Percentiles rank a stretch among this genome's conserved stretches.
These are phyloP conservation scores for Dillenia suffruticosa DNA, from an alignment of 164 flowering plant species.

Conservation along the genomic window DNA sequence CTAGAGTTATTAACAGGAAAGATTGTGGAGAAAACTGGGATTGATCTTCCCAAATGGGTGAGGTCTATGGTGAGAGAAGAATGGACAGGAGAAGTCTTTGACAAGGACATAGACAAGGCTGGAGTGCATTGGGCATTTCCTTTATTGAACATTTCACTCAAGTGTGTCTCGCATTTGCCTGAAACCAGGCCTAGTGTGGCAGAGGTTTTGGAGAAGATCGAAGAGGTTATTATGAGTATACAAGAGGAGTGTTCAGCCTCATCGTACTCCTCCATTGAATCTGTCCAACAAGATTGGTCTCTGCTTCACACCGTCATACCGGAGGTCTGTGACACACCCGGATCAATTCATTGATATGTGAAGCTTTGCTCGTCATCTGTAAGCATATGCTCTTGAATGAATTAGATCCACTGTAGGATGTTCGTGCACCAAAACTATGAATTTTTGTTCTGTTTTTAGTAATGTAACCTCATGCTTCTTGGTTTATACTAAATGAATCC, in stretches of 20 bases:
- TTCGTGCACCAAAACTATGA: too few species aligned
- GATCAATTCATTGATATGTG: slow-evolving; percentile 24
- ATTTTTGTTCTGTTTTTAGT: too few species aligned
- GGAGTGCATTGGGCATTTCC: slow-evolving; percentile 47
- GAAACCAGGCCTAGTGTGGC: slow-evolving; percentile 36
- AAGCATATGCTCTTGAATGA: too few species aligned
- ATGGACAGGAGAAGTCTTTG: slow-evolving; percentile 76
- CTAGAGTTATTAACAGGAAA: slow-evolving; percentile 55
- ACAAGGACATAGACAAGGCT: slow-evolving; percentile 36
- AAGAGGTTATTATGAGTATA: slow-evolving; percentile 28
- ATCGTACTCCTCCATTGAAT: slow-evolving; percentile 21
- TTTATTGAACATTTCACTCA: slow-evolving; percentile 40
- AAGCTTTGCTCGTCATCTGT: too few species aligned
- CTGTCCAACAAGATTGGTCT: slow-evolving; percentile 21
- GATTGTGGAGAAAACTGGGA: slow-evolving; percentile 39
- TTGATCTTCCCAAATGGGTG: slow-evolving; percentile 66
- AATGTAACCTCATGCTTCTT: too few species aligned
- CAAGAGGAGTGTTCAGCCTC: slow-evolving; percentile 29
- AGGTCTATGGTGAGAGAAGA: slow-evolving; percentile 61
- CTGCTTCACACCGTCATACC: slow-evolving; percentile 39
- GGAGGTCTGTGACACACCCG: slow-evolving; percentile 47
- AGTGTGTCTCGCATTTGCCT: slow-evolving; percentile 39
- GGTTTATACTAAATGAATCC: too few species aligned
- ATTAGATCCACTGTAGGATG: too few species aligned
- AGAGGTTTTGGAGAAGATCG: slow-evolving; percentile 46